Evolutionary conservation across 2,329 filamentous ascomycete genomes (phyloP), one percentile per base, ranked within the genome.

Genomic region (Aureobasidium lini): DNA sequence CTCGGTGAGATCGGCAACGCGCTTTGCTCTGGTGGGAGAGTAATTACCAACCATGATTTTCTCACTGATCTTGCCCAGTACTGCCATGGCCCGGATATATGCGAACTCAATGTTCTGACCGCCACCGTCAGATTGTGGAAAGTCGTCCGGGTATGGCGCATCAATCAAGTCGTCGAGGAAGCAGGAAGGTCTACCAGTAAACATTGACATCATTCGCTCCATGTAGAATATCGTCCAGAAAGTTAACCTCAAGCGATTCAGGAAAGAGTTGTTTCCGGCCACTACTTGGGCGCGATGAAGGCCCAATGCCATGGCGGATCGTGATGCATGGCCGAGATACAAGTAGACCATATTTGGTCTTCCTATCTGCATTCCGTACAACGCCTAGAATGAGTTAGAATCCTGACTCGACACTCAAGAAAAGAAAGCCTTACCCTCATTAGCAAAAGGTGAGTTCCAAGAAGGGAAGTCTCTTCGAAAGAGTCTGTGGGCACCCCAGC

Each of bases 151-250:
- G 4, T 54, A 54, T 5, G 58, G 58, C 13, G 58, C 31, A 16
- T 60, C 58, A 7, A 60, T 60, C 1, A 32, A 34, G 10, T 47
- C 34, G 11, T 60, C 58, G 7, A 37, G 16, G 11, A 60, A 49
- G 34, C 58, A 54, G n/a, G 48, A 36, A 4, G 58, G 58, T 15
- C 58, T 37, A 13, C 58, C 58, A 2, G 34, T 39, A 29, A 54
- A 48, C 58, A 60, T 47, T 9, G 40, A 37, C 49, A 48, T 48
- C 42, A 56, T 53, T 1, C 58, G 40, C 28, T 60, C 58, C 58
- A 60, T 54, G 31, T 54, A 60, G 16, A 36, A 60, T 11, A 48
- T 60, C 0, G 58, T 60, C 58, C 58, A 60, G 28, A 60, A 60
- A 1, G 58, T 60, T 1, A 56, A 9, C 11, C 50, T 29, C 2